Conservation (phyloP, 345 rosid genomes). For the Conringia planisiliqua region DNA sequence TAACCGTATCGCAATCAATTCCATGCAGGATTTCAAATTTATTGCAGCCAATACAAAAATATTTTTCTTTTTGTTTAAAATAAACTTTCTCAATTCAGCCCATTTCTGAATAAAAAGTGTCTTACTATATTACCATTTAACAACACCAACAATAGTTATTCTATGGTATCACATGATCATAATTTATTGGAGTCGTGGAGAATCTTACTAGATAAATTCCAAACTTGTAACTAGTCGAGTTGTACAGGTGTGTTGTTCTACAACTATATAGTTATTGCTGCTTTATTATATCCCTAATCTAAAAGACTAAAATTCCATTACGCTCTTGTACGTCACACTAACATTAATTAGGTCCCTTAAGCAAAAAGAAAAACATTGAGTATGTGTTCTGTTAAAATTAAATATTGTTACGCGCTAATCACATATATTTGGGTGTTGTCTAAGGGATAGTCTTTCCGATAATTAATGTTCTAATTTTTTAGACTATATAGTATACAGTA, state of each 20-base stretch:
- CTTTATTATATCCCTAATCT: too few species aligned
- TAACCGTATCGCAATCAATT: slow-evolving; percentile 20
- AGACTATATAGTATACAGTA: too few species aligned
- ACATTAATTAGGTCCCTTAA: background rate
- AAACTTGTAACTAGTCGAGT: background rate
- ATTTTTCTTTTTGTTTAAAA: too few species aligned
- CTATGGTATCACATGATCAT: background rate
- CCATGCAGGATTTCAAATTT: slow-evolving; percentile 5
- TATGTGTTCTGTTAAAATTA: too few species aligned
- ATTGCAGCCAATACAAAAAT: background rate
- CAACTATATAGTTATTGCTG: background rate
- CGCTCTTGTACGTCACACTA: background rate
- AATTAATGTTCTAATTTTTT: background rate
- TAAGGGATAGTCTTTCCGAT: too few species aligned
- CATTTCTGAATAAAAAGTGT: background rate
- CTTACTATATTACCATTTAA: background rate
- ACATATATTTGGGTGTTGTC: background rate
- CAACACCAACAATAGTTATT: background rate
- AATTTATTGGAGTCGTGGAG: slow-evolving; percentile 13
- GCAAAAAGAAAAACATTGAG: too few species aligned
- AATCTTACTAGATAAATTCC: background rate
- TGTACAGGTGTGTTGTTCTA: slow-evolving; percentile 1
- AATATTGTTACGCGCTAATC: background rate
- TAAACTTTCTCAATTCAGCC: background rate
- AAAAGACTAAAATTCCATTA: background rate